Evolutionary conservation across 495 filamentous ascomycete genomes (phyloP), one percentile per base, ranked within the genome.

Genomic region (Aspergillus funiculosus): DNA sequence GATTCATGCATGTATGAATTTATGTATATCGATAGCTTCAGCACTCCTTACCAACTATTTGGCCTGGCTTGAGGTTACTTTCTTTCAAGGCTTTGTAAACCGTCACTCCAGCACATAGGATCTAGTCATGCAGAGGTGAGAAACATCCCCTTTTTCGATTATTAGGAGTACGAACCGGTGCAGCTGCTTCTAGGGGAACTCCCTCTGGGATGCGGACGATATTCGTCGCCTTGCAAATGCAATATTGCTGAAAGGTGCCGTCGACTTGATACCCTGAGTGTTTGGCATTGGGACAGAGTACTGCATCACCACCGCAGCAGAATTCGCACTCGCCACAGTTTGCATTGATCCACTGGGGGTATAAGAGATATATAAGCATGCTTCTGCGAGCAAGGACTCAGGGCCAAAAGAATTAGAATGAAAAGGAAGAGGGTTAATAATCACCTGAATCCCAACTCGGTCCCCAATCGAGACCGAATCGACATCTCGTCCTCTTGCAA

Each of bases 1-100:
- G n/a, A n/a, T n/a, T n/a, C n/a, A n/a, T n/a, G n/a, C n/a, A n/a
- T n/a, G n/a, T n/a, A n/a, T n/a, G n/a, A n/a, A n/a, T n/a, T n/a
- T n/a, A n/a, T n/a, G n/a, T n/a, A n/a, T n/a, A n/a, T n/a, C n/a
- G n/a, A n/a, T n/a, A n/a, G n/a, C n/a, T n/a, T n/a, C n/a, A 11
- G 15, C 6, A 10, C 7, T 11, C 28, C 43, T 30, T 8, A 46
- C 43, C 43, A 24, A 94, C 79, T n/a, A 70, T 79, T 59, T 91
- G 75, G 20, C 87, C 87, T 0, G 86, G 75, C 5, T 75, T 62
- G 0, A 71, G 82, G 17, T 77, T 78, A 3, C 83, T 86, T 61
- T 91, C 86, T 66, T 91, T 90, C 34, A 94, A 62, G 19, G 84
- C 87, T 66, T 89, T 91, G 72, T 89, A 94, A 48, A 89, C 85